Evolutionary conservation across 2,329 filamentous ascomycete genomes (phyloP).

Genomic region (Diaporthe eres): DNA sequence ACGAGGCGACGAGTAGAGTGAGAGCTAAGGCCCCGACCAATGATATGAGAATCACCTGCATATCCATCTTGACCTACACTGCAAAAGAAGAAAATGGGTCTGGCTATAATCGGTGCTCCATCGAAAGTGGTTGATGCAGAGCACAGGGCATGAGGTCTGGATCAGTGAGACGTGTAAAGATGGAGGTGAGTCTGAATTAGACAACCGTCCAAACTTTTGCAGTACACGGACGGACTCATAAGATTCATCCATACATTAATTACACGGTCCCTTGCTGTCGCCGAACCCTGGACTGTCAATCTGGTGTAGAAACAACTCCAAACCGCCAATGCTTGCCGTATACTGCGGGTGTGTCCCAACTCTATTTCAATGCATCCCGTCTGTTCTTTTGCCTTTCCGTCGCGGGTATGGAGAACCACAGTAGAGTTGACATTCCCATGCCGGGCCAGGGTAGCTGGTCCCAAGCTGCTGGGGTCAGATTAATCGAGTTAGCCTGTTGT

Average conservation of each 20-base stretch:
- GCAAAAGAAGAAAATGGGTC: background rate
- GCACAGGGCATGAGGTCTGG: background rate
- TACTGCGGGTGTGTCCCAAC: background rate
- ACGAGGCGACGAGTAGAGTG: slow-evolving; percentile 33
- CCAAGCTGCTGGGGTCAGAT: slow-evolving; percentile 4
- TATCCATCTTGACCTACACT: slow-evolving; percentile 1
- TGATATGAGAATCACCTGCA: slow-evolving; percentile 23
- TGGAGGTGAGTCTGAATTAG: background rate
- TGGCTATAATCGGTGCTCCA: slow-evolving; percentile 9
- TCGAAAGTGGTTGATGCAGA: background rate
- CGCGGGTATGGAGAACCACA: background rate
- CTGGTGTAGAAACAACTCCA: background rate
- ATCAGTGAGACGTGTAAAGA: slow-evolving; percentile 13
- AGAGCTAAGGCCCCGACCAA: slow-evolving; percentile 19
- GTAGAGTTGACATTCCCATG: slow-evolving; percentile 3
- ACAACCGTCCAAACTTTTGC: slow-evolving; percentile 21
- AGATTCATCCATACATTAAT: background rate
- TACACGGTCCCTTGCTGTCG: background rate
- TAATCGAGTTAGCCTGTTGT: slow-evolving; percentile 5
- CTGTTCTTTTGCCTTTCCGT: background rate
- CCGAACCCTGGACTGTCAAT: background rate
- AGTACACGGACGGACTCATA: slow-evolving; percentile 1
- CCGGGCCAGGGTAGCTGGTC: slow-evolving; percentile 8
- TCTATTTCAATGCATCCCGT: slow-evolving; percentile 16
- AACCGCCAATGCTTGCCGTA: background rate